A percentile compares a stretch with the other conserved stretches of the same genome.
phyloP scores from a whole-genome alignment of 768 basidiomycete species.

The Leucosporidium creatinivorum region DNA sequence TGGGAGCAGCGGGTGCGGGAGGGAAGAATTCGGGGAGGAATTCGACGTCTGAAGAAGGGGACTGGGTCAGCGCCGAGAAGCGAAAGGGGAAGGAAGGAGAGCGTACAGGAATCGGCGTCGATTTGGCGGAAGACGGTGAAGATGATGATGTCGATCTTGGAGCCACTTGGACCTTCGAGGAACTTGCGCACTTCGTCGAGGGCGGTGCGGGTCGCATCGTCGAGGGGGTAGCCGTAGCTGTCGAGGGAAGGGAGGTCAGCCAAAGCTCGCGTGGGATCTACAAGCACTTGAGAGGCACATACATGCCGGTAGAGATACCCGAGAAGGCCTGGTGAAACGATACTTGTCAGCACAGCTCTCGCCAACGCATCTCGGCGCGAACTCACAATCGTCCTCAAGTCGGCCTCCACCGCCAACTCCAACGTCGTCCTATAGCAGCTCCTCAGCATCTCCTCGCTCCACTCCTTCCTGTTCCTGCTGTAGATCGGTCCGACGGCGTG shows the following conservation, averaged over 20 bases:
- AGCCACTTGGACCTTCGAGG: background rate
- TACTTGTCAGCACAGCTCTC: background rate
- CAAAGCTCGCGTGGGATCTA: background rate
- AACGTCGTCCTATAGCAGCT: conserved; percentile 20
- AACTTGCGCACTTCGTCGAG: conserved; percentile 27
- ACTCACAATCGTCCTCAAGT: conserved; percentile 17
- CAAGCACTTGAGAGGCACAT: background rate
- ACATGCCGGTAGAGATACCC: conserved; percentile 26
- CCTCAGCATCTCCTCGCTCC: conserved; percentile 7
- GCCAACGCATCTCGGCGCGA: too few species aligned
- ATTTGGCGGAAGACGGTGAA: conserved; percentile 26
- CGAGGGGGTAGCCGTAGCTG: conserved; percentile 30
- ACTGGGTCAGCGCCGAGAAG: background rate
- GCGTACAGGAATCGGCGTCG: conserved; percentile 24
- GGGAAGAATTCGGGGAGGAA: conserved; percentile 26
- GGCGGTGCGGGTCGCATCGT: conserved; percentile 16
- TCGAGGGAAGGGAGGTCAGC: background rate
- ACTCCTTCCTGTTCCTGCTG: background rate
- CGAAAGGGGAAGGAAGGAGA: too few species aligned
- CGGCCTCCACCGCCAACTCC: conserved; percentile 18
- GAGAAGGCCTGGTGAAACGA: conserved; percentile 10
- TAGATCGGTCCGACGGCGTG: conserved; percentile 31
- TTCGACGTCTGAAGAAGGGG: conserved; percentile 11
- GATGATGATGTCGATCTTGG: conserved; percentile 25
- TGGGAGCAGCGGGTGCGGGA: conserved; percentile 13